Base-by-base conservation (phyloP, 495 filamentous ascomycete species). In the Thozetella sp. region DNA sequence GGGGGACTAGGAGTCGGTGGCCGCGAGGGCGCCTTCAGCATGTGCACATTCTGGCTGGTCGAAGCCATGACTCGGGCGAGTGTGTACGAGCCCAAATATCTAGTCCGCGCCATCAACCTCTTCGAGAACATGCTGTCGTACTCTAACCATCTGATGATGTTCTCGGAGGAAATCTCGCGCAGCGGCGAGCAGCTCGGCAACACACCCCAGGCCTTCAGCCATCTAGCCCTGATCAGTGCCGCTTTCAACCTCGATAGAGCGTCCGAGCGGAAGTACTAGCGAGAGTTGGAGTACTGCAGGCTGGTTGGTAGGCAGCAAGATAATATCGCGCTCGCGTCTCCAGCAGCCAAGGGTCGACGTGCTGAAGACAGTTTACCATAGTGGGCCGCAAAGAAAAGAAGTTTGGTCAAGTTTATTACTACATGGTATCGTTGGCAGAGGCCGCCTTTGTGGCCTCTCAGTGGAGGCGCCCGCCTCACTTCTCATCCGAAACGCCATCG, bases 21-120 rank as follows among this genome's bases (percentile, higher is more conserved):
- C 22, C 76, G 83, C 25, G 88, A 92, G 71, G 89, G 89, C n/a
- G 87, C 88, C 20, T 92, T 92, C 66, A 83, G 82, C 67, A 91
- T 92, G 88, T 89, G 88, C 59, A 92, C 88, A 0, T 91, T 90
- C 70, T 91, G 88, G 89, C 81, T 90, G 2, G 86, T 90, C 2
- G 89, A 91, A 67, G 87, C 89, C n/a, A 77, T 92, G 73, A 89
- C 88, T 23, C 80, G 89, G 37, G 88, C 84, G 19, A 80, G 82
- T 52, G 80, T 85, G n/a, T 84, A 89, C 61, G 86, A 91, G 63
- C 76, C 79, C 10, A 81, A 84, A 46, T 88, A 90, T 55, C 75
- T 86, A 27, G 77, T 79, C 40, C 79, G 83, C 9, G 88, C 89
- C 17, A 76, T 89, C 57, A 85, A 84, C 54, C 74, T 89, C 27